Evolutionary conservation across 2,329 filamentous ascomycete genomes (phyloP).

Genomic region (Colletotrichum chrysophilum): DNA sequence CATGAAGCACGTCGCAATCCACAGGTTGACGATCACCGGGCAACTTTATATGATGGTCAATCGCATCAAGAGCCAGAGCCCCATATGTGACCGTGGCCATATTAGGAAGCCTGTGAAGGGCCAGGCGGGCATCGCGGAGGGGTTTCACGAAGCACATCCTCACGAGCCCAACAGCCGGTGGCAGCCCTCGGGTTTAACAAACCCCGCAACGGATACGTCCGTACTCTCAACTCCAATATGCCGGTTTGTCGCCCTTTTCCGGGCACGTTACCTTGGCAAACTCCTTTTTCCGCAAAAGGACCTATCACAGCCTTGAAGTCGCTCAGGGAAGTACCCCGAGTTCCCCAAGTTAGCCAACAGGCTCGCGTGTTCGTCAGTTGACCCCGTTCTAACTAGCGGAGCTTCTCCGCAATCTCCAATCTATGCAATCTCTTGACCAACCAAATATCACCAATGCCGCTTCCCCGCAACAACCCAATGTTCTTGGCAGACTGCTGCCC

Average conservation of each 20-base stretch:
- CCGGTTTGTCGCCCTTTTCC: not conserved
- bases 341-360: not conserved
- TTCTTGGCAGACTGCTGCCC: not conserved
- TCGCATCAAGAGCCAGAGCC: not conserved
- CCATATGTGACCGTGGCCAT: not conserved
- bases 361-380: not conserved
- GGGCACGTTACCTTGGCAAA: not conserved
- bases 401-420: not conserved
- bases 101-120: not conserved
- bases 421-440: not conserved
- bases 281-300: not conserved
- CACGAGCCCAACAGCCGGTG: not conserved
- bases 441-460: not conserved
- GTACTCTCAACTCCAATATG: not conserved
- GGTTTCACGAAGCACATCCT: not conserved
- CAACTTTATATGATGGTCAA: not conserved
- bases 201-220: not conserved
- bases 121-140: not conserved
- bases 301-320: conserved; percentile 29
- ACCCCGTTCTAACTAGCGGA: not conserved
- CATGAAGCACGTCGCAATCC: not conserved
- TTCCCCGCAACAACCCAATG: not conserved
- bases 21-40: not conserved
- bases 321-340: not conserved
- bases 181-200: not conserved